Evolutionary conservation across 257 asterid genomes (phyloP), one percentile per base, ranked within the genome.

Genomic region (Plectranthus barbatus): DNA sequence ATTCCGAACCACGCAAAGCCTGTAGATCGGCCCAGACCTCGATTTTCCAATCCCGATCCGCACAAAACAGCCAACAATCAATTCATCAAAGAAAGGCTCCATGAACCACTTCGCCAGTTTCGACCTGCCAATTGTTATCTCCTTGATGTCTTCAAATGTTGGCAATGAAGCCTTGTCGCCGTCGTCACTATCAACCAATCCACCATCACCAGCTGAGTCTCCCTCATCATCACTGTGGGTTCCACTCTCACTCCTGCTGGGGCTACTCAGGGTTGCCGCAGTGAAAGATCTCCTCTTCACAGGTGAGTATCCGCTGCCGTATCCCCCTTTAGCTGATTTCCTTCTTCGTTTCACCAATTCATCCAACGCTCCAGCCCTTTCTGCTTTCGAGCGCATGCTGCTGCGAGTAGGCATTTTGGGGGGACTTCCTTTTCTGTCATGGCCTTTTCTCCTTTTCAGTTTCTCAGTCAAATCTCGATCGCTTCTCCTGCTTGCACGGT

Each of bases 71-170:
- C 99, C 99, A 41, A 89, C 95, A 44, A 92, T 92, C 76, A 89
- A 47, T 36, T 92, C 99, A 68, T 92, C 99, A 66, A 92, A 92
- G 76, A 85, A 92, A 15, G 99, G 99, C 71, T 92, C 99, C 99
- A 92, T 86, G 60, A 89, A 86, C 99, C 97, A 92, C 73, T 89
- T 92, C 8, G 94, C 83, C 33, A 92, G 84, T 72, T 89, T 92
- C 21, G 99, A 92, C 70, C 97, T 84, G 15, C 88, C 81, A 71
- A 92, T 86, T 6, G 99, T 83, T 14, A 92, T 85, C 57, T 87
- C 99, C 77, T 72, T 89, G 59, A 92, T 82, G 59, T 92, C 97
- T 67, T 92, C 99, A 65, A 56, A 92, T 0, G 85, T 82, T 63
- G 93, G 95, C 67, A 81, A 72, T 7, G 84, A 74, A 31, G 73